Evolutionary conservation across 108 stramenopile genomes (phyloP).

Genomic region (Cyclotella choctawhatcheeana): DNA sequence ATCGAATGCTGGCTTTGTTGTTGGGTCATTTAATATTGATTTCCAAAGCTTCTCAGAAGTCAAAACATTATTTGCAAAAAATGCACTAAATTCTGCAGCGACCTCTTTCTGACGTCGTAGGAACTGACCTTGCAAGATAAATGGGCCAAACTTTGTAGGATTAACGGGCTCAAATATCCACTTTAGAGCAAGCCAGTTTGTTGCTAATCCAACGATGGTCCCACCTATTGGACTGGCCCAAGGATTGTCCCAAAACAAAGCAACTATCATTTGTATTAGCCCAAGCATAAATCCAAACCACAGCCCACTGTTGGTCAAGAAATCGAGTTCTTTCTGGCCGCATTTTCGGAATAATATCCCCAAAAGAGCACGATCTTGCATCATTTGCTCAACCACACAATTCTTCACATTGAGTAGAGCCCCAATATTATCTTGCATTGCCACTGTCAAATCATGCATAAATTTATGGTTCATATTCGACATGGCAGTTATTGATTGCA

Average conservation of each 20-base stretch:
- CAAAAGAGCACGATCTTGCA: conserved; percentile 75
- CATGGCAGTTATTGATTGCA: conserved; percentile 35
- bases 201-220: conserved; percentile 89
- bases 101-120: conserved; percentile 90
- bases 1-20: conserved; percentile 67
- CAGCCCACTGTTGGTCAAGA: conserved; percentile 87
- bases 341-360: conserved; percentile 82
- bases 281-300: conserved; percentile 96
- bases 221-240: conserved; percentile 92
- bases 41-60: conserved; percentile 80
- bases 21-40: conserved; percentile 77
- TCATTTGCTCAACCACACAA: conserved; percentile 90
- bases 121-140: conserved; percentile 93
- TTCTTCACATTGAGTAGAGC: conserved; percentile 71
- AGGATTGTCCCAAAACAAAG: conserved; percentile 94
- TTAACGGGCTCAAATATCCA: conserved; percentile 96
- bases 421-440: conserved; percentile 82
- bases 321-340: conserved; percentile 83
- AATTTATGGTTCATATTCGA: conserved; percentile 54
- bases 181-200: conserved; percentile 93
- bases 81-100: conserved; percentile 79
- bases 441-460: conserved; percentile 55
- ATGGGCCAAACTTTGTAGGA: conserved; percentile 90
- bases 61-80: conserved; percentile 84
- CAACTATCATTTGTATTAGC: conserved; percentile 91